Evolutionary conservation across 2,329 filamentous ascomycete species (phyloP), one percentile per base, ranked within the genome.

Genomic region (Phialophora verrucosa): DNA sequence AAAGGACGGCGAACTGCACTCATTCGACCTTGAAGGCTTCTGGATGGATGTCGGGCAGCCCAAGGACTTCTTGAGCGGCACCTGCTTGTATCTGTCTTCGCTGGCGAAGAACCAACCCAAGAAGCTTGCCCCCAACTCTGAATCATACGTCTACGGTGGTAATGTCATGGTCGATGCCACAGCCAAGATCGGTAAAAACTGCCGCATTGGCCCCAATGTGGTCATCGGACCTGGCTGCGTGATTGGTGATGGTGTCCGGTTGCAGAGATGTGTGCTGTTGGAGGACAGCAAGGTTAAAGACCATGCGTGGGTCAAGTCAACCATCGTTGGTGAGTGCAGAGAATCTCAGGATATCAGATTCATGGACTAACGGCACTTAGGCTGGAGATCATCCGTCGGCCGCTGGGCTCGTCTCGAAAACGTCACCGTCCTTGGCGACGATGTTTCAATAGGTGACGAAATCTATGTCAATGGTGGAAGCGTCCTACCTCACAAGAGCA

Each of bases 41-140:
- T 98, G 94, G 94, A 98, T 98, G 94, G 94, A 98, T 74, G 92
- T 99, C 71, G 94, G 94, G 75, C 94, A 99, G 82, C 94, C 94
- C 74, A 99, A 98, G 84, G 94, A 99, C 78, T 99, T 98, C 87
- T 85, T 99, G 63, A 92, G 91, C 25, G 94, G 94, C 70, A 98
- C 95, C 69, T 98, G 94, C 82, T 86, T 99, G 69, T 98, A 97
- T 83, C 91, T 99, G 60, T 93, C 92, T 55, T 96, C 92, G 3
- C 87, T 98, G 67, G 87, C 93, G 66, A 97, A 97, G 87, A 93
- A 91, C 82, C 88, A 89, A 77, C 91, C 92, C 76, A 93, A 96
- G 83, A 85, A 91, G 68, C 90, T 98, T 59, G 88, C 90, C 7
- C 84, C 93, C 1, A 79, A 85, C 51, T 87, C 85, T 12, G 90